phyloP scores from a whole-genome alignment of 2,329 filamentous ascomycete species.

The Colletotrichum lindemuthianum region DNA sequence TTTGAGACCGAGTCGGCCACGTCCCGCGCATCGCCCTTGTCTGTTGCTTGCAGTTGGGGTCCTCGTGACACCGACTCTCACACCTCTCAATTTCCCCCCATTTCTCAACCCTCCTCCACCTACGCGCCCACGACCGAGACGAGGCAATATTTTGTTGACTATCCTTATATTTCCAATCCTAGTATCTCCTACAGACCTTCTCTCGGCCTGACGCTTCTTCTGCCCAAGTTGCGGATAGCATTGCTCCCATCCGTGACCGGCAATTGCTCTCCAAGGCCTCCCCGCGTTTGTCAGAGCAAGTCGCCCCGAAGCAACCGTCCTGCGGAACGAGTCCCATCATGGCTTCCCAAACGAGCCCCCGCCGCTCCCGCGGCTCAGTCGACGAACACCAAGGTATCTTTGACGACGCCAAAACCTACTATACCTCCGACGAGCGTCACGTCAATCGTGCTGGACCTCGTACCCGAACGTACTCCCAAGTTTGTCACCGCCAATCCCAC shows the following conservation, averaged over 20 bases:
- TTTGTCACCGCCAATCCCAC: slow-evolving; percentile 40
- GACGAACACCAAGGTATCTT: slow-evolving; percentile 59
- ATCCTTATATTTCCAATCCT: neutral
- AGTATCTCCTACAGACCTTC: neutral
- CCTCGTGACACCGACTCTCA: slow-evolving; percentile 30
- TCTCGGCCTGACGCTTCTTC: neutral
- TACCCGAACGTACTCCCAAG: slow-evolving; percentile 67
- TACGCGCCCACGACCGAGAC: slow-evolving; percentile 14
- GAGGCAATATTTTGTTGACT: neutral
- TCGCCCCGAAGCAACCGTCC: slow-evolving; percentile 1
- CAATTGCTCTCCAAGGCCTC: slow-evolving; percentile 14
- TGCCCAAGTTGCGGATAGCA: neutral
- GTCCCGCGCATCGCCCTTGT: slow-evolving; percentile 31
- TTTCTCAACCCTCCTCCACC: slow-evolving; percentile 20
- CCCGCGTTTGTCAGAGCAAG: slow-evolving; percentile 6
- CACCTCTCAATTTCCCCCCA: slow-evolving; percentile 32
- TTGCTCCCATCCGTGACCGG: neutral
- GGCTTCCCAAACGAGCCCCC: slow-evolving; percentile 35
- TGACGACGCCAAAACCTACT: slow-evolving; percentile 69
- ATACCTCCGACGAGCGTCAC: slow-evolving; percentile 65
- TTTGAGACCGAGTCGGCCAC: slow-evolving; percentile 30
- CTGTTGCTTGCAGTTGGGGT: slow-evolving; percentile 17
- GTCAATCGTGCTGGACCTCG: slow-evolving; percentile 59
- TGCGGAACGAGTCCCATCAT: slow-evolving; percentile 24
- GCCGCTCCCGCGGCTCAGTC: slow-evolving; percentile 47